phyloP scores from a whole-genome alignment of 169 alveolate genomes.

The Eimeria acervulina region DNA sequence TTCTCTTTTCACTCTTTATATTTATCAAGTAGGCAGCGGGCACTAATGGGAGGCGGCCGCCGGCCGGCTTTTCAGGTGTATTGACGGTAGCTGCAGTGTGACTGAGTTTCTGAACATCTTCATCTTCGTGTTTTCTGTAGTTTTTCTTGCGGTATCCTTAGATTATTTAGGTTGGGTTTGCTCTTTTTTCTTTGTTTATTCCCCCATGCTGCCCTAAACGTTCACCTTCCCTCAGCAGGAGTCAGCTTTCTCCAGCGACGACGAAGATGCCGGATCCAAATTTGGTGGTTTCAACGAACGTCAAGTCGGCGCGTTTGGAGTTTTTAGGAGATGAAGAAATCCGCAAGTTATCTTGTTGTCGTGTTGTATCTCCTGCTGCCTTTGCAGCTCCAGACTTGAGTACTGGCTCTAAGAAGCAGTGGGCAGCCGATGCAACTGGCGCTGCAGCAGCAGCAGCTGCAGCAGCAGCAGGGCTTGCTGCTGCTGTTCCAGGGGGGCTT shows the following conservation, averaged over 20 bases:
- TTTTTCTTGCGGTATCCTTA: not conserved
- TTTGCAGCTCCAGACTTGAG: not conserved
- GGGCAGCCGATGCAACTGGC: conserved; percentile 33
- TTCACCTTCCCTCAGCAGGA: not conserved
- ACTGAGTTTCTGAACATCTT: not conserved
- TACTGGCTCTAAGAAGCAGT: not conserved
- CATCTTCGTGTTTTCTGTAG: not conserved
- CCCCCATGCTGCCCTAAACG: not conserved
- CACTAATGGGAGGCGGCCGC: not conserved
- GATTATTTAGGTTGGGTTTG: not conserved
- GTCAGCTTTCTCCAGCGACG: not conserved
- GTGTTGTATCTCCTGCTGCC: conserved; percentile 14
- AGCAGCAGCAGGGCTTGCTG: conserved; percentile 9
- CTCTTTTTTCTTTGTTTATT: no score
- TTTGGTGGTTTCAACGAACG: conserved; percentile 42
- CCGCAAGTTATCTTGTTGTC: conserved; percentile 42
- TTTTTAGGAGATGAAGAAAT: conserved; percentile 18
- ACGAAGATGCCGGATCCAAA: conserved; percentile 21
- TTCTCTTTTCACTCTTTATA: no score
- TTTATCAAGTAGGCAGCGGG: not conserved
- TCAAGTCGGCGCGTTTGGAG: conserved; percentile 45
- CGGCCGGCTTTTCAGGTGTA: not conserved
- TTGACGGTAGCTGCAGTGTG: not conserved
- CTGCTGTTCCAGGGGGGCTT: conserved; percentile 58
- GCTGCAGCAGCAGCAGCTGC: conserved; percentile 67